Evolutionary conservation across 78 protist species (phyloP), one percentile per base, ranked within the genome.

Genomic region (Chrysochromulina parva): DNA sequence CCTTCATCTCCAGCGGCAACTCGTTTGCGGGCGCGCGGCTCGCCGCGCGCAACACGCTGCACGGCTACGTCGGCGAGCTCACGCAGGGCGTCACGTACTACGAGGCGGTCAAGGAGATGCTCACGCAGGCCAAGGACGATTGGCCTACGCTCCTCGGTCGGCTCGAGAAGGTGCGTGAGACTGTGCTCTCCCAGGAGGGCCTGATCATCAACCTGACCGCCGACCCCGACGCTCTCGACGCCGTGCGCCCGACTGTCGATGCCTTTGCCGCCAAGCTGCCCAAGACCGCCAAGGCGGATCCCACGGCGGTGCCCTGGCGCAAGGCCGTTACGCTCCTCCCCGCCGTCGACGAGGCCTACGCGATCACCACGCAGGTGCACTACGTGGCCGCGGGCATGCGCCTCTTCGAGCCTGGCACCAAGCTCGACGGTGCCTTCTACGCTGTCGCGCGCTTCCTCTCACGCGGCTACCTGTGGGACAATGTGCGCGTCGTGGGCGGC

Each of bases 401-500:
- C 28, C 66, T 88, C 14, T 52, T 38, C 59, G 47, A 65, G 58
- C 76, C 52, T 1, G 62, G 67, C 50, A 28, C 17, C 14, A 55
- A 14, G 28, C 28, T 1, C 57, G 3, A 48, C 11, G 82, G 82
- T 2, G 82, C 58, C 57, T 38, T 1, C 16, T 19, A 2, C 1
- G 91, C 69, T 14, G 76, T 58, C 65, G 0, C 84, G 50, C 53
- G 58, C 54, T 54, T 2, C 48, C 62, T 88, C 38, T 50, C 52
- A 22, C 60, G 16, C 47, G 91, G 91, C 24, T 88, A 66, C 62
- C 38, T 88, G 28, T 88, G 91, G 91, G 91, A 88, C 78, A 62
- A 67, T 13, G 91, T 88, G 71, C 73, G 91, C 54, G 91, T 88
- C 11, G 62, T 58, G 67, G 91, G 91, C 52, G 91, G 91, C 55